Evolutionary conservation across 1,284 basidiomycete genomes (phyloP).

Genomic region (Serendipita sp.): DNA sequence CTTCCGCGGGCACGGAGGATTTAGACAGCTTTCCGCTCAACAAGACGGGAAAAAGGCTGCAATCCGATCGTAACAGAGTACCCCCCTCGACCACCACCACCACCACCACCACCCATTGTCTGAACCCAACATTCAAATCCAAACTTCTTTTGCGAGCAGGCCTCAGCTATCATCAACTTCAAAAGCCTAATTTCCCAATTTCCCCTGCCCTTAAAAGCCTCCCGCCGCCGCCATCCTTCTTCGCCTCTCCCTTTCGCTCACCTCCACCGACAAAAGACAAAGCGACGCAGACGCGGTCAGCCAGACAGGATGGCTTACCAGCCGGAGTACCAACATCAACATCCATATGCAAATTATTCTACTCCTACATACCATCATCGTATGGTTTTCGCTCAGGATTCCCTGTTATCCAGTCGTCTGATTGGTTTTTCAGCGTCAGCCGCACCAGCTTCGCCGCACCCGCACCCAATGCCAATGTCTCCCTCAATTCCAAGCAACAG

Average conservation of each 20-base stretch:
- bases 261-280: background rate
- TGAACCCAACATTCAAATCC: too few species aligned
- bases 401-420: background rate
- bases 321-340: background rate
- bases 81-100: too few species aligned
- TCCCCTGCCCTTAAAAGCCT: background rate
- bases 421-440: background rate
- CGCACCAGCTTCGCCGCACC: background rate
- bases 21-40: too few species aligned
- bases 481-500: background rate
- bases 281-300: too few species aligned
- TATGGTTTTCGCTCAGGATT: background rate
- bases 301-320: conserved; percentile 1
- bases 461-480: background rate
- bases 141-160: background rate
- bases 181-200: conserved; percentile 1
- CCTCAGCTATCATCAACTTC: background rate
- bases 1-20: too few species aligned
- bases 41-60: too few species aligned
- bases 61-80: background rate
- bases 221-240: background rate
- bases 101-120: background rate
- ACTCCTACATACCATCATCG: background rate
- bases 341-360: conserved; percentile 1
- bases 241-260: background rate